Evolutionary conservation across 257 asterid species (phyloP), one percentile per base, ranked within the genome.

Genomic region (Ligustrum vulgare): DNA sequence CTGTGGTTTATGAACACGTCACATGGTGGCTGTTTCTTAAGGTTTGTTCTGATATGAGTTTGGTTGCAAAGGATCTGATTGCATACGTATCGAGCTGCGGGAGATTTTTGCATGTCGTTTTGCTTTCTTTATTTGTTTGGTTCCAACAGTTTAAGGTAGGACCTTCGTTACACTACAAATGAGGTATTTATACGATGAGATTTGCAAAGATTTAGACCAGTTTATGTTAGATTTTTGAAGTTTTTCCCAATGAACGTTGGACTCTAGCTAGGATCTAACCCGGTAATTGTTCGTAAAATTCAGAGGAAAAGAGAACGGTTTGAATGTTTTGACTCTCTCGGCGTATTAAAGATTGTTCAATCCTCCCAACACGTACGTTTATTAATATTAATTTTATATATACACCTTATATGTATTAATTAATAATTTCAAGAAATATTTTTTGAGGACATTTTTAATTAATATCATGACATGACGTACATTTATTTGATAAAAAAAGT

Each of bases 1-100:
- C 98, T 89, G 68, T 93, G 98, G 78, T 93, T 93, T 78, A 93
- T 87, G 89, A 93, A 93, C 65, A 93, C 91, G 5, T 91, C 96
- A 79, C 96, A 89, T 0, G 87, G 78, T 6, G 22, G 8, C 32
- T 33, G 63, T 4, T 25, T 72, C 6, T 1, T 0, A 25, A 22
- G 18, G 15, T 16, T 58, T 3, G 41, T 18, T 9, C 39, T n/a
- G 2, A 67, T 39, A 41, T 65, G 69, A 3, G 28, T 76, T 12
- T 75, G 41, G 22, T 70, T 36, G 32, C 77, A 72, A 51, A 82
- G 79, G 72, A 83, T 22, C 9, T 85, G 82, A 60, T 80, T 75
- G 76, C 56, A 56, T 28, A 77, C 78, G 2, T 25, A 22, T 25
- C 62, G 15, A 78, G 84, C 83, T 73, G 87, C 45, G 23, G 83